A percentile compares a stretch with the other conserved stretches of the same genome.
These are phyloP conservation scores for Yamadazyma mexicana DNA, from an alignment of 1,139 yeast species.

Conservation along the genomic window DNA sequence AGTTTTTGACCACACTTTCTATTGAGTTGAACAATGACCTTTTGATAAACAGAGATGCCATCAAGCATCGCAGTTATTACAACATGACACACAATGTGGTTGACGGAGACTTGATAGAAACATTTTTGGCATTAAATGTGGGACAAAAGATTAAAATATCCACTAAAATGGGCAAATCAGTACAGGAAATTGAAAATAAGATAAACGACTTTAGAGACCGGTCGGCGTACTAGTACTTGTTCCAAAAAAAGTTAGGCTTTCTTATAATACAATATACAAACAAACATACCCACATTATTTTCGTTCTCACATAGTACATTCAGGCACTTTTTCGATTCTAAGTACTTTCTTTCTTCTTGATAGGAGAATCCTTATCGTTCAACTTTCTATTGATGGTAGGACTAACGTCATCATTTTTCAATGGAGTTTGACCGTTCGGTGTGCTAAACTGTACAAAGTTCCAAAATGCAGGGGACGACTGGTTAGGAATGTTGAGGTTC, in stretches of 20 bases:
- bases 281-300: background rate
- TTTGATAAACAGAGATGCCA: conserved; percentile 65
- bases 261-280: conserved; percentile 11
- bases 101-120: conserved; percentile 87
- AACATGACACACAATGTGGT: conserved; percentile 73
- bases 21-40: conserved; percentile 31
- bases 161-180: conserved; percentile 52
- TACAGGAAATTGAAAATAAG: conserved; percentile 60
- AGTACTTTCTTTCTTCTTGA: conserved; percentile 14
- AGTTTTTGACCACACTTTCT: conserved; percentile 59
- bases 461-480: conserved; percentile 75
- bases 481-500: conserved; percentile 30
- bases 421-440: conserved; percentile 53
- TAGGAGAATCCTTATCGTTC: conserved; percentile 16
- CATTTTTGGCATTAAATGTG: conserved; percentile 38
- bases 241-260: background rate
- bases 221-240: conserved; percentile 31
- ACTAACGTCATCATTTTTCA: conserved; percentile 39
- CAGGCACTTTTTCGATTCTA: conserved; percentile 3
- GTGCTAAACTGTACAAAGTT: conserved; percentile 77
- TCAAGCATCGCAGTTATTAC: conserved; percentile 72
- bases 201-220: conserved; percentile 59
- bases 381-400: conserved; percentile 40
- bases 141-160: conserved; percentile 50
- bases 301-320: conserved; percentile 5